phyloP scores from a whole-genome alignment of 2,329 filamentous ascomycete genomes.

The Aspergillus luchuensis region DNA sequence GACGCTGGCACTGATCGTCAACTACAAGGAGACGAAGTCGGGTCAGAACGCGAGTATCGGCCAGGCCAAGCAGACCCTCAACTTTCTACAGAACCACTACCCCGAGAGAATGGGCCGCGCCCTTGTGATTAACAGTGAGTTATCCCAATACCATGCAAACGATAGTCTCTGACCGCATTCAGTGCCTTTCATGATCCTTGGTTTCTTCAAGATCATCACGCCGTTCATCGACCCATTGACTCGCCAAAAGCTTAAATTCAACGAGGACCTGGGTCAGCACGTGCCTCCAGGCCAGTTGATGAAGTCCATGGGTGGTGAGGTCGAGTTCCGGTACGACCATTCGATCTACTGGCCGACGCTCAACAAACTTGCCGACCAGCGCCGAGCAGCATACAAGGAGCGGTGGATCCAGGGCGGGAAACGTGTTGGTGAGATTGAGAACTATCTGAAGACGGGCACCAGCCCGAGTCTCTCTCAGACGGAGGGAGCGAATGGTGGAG shows the following conservation, averaged over 20 bases:
- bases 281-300: conserved; percentile 82
- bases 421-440: conserved; percentile 81
- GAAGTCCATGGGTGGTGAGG: conserved; percentile 73
- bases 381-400: conserved; percentile 62
- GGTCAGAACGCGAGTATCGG: conserved; percentile 75
- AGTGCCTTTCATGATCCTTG: conserved; percentile 89
- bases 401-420: conserved; percentile 82
- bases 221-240: conserved; percentile 97
- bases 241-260: conserved; percentile 94
- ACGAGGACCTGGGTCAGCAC: conserved; percentile 82
- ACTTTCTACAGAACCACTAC: conserved; percentile 93
- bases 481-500: conserved; percentile 14
- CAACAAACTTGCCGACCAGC: conserved; percentile 67
- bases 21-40: conserved; percentile 79
- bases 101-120: conserved; percentile 88
- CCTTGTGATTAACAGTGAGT: conserved; percentile 81
- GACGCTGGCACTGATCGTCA: conserved; percentile 81
- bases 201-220: conserved; percentile 94
- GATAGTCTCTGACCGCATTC: conserved; percentile 3
- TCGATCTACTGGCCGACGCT: conserved; percentile 85
- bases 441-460: conserved; percentile 75
- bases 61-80: conserved; percentile 79
- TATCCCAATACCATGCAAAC: background rate
- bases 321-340: conserved; percentile 93
- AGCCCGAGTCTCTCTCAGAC: conserved; percentile 41